Conservation (phyloP, 331 rosid genomes). For the Saraca asoca region DNA sequence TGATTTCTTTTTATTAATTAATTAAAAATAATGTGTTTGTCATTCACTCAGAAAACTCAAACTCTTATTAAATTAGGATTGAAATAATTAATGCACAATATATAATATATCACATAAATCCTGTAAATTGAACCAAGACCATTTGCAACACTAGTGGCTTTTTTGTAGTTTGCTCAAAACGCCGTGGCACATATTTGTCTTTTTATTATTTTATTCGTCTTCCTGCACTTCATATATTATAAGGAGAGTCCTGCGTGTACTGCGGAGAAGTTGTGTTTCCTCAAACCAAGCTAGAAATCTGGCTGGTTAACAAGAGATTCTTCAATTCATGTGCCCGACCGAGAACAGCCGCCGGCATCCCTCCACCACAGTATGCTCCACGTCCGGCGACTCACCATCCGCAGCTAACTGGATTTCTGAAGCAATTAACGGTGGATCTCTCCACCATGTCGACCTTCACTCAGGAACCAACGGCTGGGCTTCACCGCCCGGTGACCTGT, state of each 20-base stretch:
- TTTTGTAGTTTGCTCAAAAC: slow-evolving; percentile 37
- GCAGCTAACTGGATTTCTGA: slow-evolving; percentile 57
- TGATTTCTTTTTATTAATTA: too few relatives aligned
- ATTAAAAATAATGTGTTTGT: too few relatives aligned
- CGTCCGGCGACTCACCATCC: slow-evolving; percentile 35
- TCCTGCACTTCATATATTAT: neutral
- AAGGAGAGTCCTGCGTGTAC: neutral
- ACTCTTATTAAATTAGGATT: too few relatives aligned
- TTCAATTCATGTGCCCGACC: slow-evolving; percentile 53
- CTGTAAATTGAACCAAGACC: slow-evolving; percentile 5
- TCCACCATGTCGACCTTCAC: slow-evolving; percentile 65
- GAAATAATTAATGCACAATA: neutral
- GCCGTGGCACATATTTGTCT: neutral
- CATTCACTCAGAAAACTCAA: too few relatives aligned
- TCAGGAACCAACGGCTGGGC: slow-evolving; percentile 91
- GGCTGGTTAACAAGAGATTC: neutral
- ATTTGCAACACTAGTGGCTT: slow-evolving; percentile 12
- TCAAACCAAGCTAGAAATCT: neutral
- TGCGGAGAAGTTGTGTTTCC: neutral
- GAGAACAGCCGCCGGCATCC: slow-evolving; percentile 48
- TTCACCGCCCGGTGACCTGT: slow-evolving; percentile 81
- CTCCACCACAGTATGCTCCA: slow-evolving; percentile 27
- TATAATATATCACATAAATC: too few relatives aligned
- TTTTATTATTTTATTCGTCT: neutral
- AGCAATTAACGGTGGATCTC: slow-evolving; percentile 63